These are phyloP conservation scores for Yamadazyma olivae DNA, from an alignment of 805 yeast species.

Conservation along the genomic window DNA sequence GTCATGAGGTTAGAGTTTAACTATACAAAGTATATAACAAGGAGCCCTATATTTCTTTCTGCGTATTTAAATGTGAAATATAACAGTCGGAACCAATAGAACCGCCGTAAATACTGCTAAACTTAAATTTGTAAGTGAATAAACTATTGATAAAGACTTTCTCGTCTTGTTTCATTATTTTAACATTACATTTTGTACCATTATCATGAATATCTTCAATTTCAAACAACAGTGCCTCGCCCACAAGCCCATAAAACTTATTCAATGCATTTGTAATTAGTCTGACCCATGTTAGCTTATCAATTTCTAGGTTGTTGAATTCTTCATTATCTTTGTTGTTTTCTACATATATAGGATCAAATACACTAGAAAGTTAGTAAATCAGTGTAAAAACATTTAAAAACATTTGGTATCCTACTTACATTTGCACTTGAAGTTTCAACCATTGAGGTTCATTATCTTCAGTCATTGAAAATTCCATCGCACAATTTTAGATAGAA, in stretches of 20 bases:
- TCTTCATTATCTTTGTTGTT: conserved; percentile 4
- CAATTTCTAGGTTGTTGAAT: conserved; percentile 19
- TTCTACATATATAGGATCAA: conserved; percentile 5
- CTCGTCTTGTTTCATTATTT: conserved; percentile 27
- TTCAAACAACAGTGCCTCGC: conserved; percentile 30
- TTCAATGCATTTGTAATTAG: conserved; percentile 20
- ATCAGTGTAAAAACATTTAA: not conserved
- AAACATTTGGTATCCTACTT: conserved; percentile 1
- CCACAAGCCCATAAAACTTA: conserved; percentile 31
- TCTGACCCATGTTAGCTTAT: conserved; percentile 30
- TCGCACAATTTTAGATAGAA: too few species aligned
- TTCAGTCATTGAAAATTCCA: conserved; percentile 1
- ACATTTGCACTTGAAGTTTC: conserved; percentile 7
- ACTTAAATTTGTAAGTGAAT: conserved; percentile 25
- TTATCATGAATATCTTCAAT: conserved; percentile 16
- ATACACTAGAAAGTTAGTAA: too few species aligned
- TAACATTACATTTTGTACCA: conserved; percentile 17
- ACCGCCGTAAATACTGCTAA: conserved; percentile 23
- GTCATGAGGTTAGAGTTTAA: too few species aligned
- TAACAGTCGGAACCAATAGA: conserved; percentile 8
- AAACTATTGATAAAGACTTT: conserved; percentile 29
- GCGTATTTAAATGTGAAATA: not conserved
- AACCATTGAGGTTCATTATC: conserved; percentile 6
- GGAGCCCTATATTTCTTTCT: too few species aligned
- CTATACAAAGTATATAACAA: too few species aligned